Evolutionary conservation across 352 stramenopile species (phyloP), one percentile per base, ranked within the genome.

Genomic region (Phytophthora macrochlamydospora): DNA sequence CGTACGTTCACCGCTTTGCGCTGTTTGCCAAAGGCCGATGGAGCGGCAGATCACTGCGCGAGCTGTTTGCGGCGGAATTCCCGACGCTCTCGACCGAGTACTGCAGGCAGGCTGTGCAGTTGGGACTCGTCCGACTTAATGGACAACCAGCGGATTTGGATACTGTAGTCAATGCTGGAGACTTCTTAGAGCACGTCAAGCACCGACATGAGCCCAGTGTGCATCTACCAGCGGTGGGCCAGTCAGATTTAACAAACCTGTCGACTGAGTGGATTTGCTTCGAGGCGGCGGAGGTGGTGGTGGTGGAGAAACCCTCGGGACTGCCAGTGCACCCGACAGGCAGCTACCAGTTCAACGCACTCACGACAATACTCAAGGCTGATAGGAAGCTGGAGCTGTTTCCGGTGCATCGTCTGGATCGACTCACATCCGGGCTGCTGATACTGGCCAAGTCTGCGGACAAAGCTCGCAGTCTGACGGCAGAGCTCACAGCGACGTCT

Each of bases 161-260:
- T 38, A 91, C 95, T 49, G 63, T 75, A 18, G 73, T 99, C 50
- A 78, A 90, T 55, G 83, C 85, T 31, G 81, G 78, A 18, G 95
- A 99, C 68, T 83, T 97, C 42, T 65, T 99, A 5, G 83, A 79
- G 18, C 95, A 99, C 70, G 76, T 83, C 14, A 85, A 97, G 37
- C 95, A 98, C 87, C 91, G 94, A 32, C 95, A 98, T 69, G 96
- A 99, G 75, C 95, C 96, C 18, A 83, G 78, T 33, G 87, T 98
- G 3, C 81, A 87, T 62, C 40, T 75, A 29, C 49, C 71, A 12
- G 46, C 58, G 37, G 40, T 28, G 44, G 56, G 32, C 48, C 65
- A 40, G 61, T 71, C 3, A 49, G 57, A 8, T 18, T 59, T 29
- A 31, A 32, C 59, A 31, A 35, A 46, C 9, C 18, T 71, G 6